A percentile compares a stretch with the other conserved stretches of the same genome.
These are phyloP conservation scores for Phoenix dactylifera DNA, from an alignment of 176 grass and related monocot species.

Conservation along the genomic window DNA sequence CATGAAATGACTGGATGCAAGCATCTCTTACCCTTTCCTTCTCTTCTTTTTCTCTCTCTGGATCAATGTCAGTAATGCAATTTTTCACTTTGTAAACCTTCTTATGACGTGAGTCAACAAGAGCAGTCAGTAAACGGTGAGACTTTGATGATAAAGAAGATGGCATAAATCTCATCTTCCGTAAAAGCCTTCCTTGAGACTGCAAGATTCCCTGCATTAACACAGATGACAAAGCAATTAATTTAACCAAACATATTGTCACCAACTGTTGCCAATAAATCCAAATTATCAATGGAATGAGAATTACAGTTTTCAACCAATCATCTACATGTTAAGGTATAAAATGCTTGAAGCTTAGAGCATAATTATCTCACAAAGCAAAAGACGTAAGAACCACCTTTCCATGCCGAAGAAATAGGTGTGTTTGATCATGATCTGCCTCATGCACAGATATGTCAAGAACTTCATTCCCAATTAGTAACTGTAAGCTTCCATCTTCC, in stretches of 20 bases:
- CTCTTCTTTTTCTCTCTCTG: constrained; percentile 86
- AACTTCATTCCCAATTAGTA: constrained; percentile 97
- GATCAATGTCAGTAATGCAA: constrained; percentile 90
- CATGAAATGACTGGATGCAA: background rate
- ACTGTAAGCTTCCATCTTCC: constrained; percentile 90
- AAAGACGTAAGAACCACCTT: constrained; percentile 36
- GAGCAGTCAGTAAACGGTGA: constrained; percentile 74
- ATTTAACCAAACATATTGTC: too few species aligned
- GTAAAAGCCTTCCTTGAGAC: constrained; percentile 92
- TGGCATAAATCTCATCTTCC: constrained; percentile 97
- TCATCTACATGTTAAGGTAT: background rate
- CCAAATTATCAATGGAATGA: background rate
- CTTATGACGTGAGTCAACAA: constrained; percentile 97
- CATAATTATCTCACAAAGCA: background rate
- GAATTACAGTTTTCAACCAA: background rate
- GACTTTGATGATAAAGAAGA: constrained; percentile 97
- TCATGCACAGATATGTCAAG: constrained; percentile 97
- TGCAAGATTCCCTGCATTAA: constrained; percentile 76
- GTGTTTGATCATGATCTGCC: constrained; percentile 79
- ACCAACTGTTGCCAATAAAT: too few species aligned
- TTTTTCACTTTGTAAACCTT: constrained; percentile 95
- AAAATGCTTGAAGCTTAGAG: background rate
- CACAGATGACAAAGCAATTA: too few species aligned
- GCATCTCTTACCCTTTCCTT: constrained; percentile 61
- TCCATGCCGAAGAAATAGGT: constrained; percentile 81